Conservation (phyloP, 495 filamentous ascomycete genomes). For the Elasticomyces elasticus region DNA sequence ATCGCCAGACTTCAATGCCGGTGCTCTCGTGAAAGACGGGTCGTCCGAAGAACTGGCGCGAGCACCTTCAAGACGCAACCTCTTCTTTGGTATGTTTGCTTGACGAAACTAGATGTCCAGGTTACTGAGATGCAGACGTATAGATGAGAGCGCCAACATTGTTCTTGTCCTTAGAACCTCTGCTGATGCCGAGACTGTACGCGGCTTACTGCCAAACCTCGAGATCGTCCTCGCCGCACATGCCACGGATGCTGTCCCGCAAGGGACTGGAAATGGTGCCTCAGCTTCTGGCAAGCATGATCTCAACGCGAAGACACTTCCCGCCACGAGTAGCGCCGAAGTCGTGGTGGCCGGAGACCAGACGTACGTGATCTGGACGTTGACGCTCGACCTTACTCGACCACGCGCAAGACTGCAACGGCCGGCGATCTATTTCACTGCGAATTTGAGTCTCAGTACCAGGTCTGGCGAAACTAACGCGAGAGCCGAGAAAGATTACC, state of each 20-base stretch:
- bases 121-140: constrained; percentile 16
- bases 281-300: constrained; percentile 16
- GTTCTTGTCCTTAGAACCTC: constrained; percentile 11
- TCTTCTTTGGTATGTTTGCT: constrained; percentile 16
- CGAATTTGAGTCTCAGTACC: constrained; percentile 2
- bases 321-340: background rate
- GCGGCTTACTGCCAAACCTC: constrained; percentile 3
- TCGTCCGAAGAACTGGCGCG: constrained; percentile 10
- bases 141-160: constrained; percentile 18
- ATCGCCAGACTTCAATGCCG: background rate
- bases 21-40: background rate
- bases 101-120: background rate
- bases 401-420: constrained; percentile 17
- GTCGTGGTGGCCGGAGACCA: background rate
- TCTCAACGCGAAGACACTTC: background rate
- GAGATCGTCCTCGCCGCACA: constrained; percentile 15
- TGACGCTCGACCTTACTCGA: constrained; percentile 8
- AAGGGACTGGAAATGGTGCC: constrained; percentile 14
- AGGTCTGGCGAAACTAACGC: background rate
- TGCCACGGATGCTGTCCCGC: constrained; percentile 19
- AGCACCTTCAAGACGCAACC: constrained; percentile 10
- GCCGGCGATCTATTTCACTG: constrained; percentile 22
- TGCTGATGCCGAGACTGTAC: constrained; percentile 1
- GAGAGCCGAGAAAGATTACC: background rate
- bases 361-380: constrained; percentile 17